A percentile compares a stretch with the other conserved stretches of the same genome.
phyloP scores from a whole-genome alignment of 768 basidiomycete species.

The Astraeus odoratus region DNA sequence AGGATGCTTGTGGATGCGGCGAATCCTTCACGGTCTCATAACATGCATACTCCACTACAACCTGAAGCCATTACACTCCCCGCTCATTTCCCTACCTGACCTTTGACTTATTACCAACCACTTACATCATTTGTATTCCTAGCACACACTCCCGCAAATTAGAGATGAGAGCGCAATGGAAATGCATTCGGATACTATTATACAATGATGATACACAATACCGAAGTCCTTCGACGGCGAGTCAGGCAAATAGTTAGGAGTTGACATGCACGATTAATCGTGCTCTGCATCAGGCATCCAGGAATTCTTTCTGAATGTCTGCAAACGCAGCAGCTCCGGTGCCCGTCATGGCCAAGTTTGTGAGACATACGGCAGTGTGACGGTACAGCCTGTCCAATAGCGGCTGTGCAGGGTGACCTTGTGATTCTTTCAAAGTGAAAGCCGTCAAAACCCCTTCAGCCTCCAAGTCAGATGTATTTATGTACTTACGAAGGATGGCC shows the following conservation, averaged over 20 bases:
- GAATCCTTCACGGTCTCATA: conserved; percentile 73
- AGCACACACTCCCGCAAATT: conserved; percentile 13
- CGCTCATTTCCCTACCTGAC: conserved; percentile 1
- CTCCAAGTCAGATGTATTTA: not conserved
- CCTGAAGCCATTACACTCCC: conserved; percentile 4
- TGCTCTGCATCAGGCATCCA: conserved; percentile 35
- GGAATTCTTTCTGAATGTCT: conserved; percentile 68
- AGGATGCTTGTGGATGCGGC: conserved; percentile 91
- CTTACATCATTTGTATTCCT: conserved; percentile 22
- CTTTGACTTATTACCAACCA: not conserved
- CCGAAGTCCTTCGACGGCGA: not conserved
- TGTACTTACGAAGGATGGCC: conserved; percentile 67
- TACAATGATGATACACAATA: not conserved
- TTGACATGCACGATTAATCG: not conserved
- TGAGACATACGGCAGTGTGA: conserved; percentile 60
- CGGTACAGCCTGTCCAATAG: conserved; percentile 73
- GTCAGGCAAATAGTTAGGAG: not conserved
- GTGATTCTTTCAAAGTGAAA: conserved; percentile 51
- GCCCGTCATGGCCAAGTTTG: conserved; percentile 66
- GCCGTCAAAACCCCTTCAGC: conserved; percentile 6
- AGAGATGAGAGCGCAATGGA: conserved; percentile 3
- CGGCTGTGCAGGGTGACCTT: conserved; percentile 65
- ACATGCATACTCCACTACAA: conserved; percentile 5
- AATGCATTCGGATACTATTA: conserved; percentile 1
- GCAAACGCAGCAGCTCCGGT: conserved; percentile 76